Conservation (phyloP, 345 rosid species). For the Aquilaria sinensis region DNA sequence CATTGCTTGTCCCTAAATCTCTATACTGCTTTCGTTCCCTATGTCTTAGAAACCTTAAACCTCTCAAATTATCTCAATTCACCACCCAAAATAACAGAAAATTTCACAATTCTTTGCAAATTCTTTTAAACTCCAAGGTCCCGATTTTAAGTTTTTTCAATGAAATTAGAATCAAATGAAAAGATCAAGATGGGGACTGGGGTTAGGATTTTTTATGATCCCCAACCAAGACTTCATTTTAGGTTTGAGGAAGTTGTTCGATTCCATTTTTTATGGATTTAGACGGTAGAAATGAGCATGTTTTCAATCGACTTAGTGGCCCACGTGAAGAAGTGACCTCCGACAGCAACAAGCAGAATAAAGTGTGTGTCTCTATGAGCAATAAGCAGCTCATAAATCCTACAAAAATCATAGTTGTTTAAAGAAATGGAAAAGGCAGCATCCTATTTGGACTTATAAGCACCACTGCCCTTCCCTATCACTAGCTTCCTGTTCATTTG, state of each 20-base stretch:
- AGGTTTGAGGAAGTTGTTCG: not conserved
- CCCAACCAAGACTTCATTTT: not conserved
- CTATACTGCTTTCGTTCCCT: not conserved
- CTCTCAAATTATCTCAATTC: not conserved
- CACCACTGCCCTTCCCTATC: no score
- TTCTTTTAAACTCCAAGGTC: no score
- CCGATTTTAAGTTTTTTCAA: no score
- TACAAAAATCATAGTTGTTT: no score
- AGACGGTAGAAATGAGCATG: constrained; percentile 69
- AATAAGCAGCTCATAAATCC: no score
- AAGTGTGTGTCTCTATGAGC: constrained; percentile 41
- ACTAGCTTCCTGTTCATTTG: no score
- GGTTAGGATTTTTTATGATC: not conserved
- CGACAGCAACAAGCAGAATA: constrained; percentile 32
- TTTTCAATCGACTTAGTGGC: constrained; percentile 62
- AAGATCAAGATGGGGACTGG: not conserved
- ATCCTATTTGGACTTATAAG: no score
- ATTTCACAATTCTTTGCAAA: no score
- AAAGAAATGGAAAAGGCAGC: no score
- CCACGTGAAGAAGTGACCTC: constrained; percentile 15
- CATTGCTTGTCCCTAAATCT: not conserved
- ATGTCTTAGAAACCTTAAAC: not conserved
- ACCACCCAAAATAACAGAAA: no score
- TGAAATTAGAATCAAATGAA: not conserved
- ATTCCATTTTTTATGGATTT: constrained; percentile 46